Base-by-base conservation (phyloP, 208 protist species). In the Leishmania tropica region DNA sequence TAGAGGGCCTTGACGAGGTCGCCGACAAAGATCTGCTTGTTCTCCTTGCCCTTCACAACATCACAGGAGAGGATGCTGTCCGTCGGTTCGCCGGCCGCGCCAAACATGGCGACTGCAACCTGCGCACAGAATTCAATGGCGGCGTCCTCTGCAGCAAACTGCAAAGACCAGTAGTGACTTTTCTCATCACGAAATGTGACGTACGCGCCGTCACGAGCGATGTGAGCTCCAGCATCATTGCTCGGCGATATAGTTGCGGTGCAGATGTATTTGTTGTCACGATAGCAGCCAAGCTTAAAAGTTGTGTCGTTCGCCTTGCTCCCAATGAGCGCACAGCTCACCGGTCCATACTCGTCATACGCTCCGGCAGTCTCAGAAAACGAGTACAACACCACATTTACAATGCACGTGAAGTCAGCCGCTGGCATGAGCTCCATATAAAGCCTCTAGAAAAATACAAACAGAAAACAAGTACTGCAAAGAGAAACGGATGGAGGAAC, bases 241-340 rank as follows among this genome's bases (percentile, higher is more conserved):
- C 84, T 97, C 7, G 87, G 75, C 31, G 79, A 87, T 40, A 97
- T 93, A 65, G 70, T 83, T 2, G 89, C 83, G 10, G 90, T 94
- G 83, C 93, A 96, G 28, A 94, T 78, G 83, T 95, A 96, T 71
- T 90, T 86, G 64, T 91, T 88, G 72, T 92, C 87, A 58, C 90
- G 88, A 80, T 95, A 96, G 75, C 93, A 96, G 4, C 90, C 93
- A 67, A 96, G 82, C 68, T 95, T 95, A 81, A 92, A 96, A 21
- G 85, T 73, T 15, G 84, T 83, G 8, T 76, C 68, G 45, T 80
- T 80, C 7, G 79, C 86, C 51, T 87, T 75, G 70, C 87, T 88
- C 19, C 89, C 92, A 42, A 94, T 85, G 48, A 96, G 90, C 19
- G 87, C 85, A 75, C 92, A 96, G 56, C 86, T 85, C 73, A 91